Conservation (phyloP, 2,329 filamentous ascomycete genomes). For the Trichophyton benhamiae region DNA sequence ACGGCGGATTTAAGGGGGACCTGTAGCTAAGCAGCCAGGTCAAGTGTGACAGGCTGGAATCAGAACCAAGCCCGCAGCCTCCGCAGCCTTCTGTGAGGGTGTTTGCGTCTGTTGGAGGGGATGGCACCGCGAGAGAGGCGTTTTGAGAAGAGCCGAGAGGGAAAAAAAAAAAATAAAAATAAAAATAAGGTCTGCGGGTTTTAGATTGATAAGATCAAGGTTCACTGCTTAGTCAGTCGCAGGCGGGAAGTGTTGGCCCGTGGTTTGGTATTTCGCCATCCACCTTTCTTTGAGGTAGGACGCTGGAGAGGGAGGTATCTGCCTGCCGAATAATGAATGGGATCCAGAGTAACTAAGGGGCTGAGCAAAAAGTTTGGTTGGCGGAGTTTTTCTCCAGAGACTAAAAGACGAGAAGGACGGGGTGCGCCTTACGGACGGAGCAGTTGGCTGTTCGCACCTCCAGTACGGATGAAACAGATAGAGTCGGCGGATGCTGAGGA, state of each 20-base stretch:
- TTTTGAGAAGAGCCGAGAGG: background rate
- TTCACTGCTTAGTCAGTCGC: constrained; percentile 4
- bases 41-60: background rate
- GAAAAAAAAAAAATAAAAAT: background rate
- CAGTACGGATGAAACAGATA: background rate
- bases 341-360: too few species aligned
- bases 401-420: too few species aligned
- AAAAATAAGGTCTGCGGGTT: background rate
- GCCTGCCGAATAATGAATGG: too few species aligned
- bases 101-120: background rate
- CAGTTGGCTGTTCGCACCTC: too few species aligned
- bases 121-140: background rate
- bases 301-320: background rate
- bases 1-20: background rate
- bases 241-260: background rate
- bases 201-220: constrained; percentile 6
- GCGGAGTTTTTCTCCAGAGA: background rate
- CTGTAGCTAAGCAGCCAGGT: background rate
- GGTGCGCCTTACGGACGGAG: too few species aligned
- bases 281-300: background rate
- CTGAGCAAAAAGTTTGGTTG: background rate
- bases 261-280: background rate
- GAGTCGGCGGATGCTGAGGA: background rate
- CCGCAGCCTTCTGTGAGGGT: background rate
- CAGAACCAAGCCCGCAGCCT: background rate